Base-by-base conservation (phyloP, 129 eudicot species). In the Dittrichia graveolens region DNA sequence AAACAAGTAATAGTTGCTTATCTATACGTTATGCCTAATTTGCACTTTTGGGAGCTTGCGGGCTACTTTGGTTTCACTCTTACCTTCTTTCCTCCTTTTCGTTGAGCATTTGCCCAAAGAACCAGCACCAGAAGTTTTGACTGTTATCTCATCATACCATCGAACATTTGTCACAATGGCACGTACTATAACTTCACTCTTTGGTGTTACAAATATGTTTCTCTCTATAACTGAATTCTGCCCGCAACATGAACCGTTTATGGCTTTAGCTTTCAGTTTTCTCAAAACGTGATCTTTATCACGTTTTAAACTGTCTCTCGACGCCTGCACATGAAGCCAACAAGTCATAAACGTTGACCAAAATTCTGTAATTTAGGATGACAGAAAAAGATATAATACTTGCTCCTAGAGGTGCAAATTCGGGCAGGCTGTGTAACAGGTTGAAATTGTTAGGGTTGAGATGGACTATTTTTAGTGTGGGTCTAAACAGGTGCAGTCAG, bases 101-200 rank as follows among this genome's bases (percentile, higher is more conserved):
- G 74, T 62, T 8, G 68, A 34, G 49, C 86, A 79, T 53, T 82
- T 88, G 57, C 70, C 19, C 3, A 67, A 65, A 15, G 85, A 53
- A 43, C 81, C 70, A 0, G 76, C 83, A 15, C 81, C 82, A 10
- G 71, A 44, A 16, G 84, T 69, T 63, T 79, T 73, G 14, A 73
- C 67, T 37, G 61, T 31, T 45, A 71, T 85, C 9, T 71, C 82
- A 72, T 79, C 90, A 24, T 80, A 92, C 76, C 82, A 78, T 7
- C 73, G 49, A 13, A 84, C 75, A 61, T 86, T 88, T 58, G 97
- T 92, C 13, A 80, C 89, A 31, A 92, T 63, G 54, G 93, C 96
- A 74, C 82, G 84, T 42, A 78, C 79, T 14, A 60, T 38, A 52
- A 71, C 60, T 64, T 88, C 93, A 18, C 72, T 84, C 72, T 82